A percentile compares a stretch with the other conserved stretches of the same genome.
Evolutionary conservation across 352 stramenopile species (phyloP).

Genomic region (Aphanomyces astaci): DNA sequence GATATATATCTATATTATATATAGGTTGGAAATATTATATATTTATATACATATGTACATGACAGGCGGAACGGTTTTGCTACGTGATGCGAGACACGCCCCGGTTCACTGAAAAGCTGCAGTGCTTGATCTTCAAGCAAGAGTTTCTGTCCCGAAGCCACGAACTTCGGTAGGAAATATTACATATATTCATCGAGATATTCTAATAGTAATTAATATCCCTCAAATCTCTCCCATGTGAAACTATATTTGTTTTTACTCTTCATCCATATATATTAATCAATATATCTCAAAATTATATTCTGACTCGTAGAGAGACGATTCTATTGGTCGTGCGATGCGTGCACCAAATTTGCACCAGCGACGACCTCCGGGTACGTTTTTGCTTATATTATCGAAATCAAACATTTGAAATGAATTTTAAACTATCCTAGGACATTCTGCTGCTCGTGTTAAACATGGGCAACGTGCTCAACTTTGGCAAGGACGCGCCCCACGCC

Average conservation of each 20-base stretch:
- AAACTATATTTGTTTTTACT: too few relatives aligned
- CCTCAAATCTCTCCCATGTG: too few relatives aligned
- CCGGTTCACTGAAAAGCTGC: slow-evolving; percentile 61
- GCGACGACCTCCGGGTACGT: slow-evolving; percentile 39
- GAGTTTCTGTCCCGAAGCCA: slow-evolving; percentile 67
- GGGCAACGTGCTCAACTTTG: slow-evolving; percentile 71
- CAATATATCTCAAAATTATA: too few relatives aligned
- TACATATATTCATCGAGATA: too few relatives aligned
- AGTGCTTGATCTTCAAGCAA: slow-evolving; percentile 76
- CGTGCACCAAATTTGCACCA: slow-evolving; percentile 74
- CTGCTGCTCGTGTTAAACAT: slow-evolving; percentile 46
- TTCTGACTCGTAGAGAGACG: slow-evolving; percentile 33
- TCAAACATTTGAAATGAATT: too few relatives aligned
- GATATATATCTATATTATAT: not conserved
- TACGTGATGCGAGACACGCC: slow-evolving; percentile 61
- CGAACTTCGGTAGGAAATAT: slow-evolving; percentile 70
- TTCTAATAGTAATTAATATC: too few relatives aligned
- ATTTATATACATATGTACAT: too few relatives aligned
- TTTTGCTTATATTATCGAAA: too few relatives aligned
- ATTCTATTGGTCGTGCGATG: slow-evolving; percentile 68
- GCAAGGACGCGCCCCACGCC: slow-evolving; percentile 38
- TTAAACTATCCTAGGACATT: slow-evolving; percentile 3
- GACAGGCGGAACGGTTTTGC: slow-evolving; percentile 65
- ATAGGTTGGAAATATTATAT: not conserved
- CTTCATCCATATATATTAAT: too few relatives aligned